These are phyloP conservation scores for Neurospora sublineolata DNA, from an alignment of 495 filamentous ascomycete genomes.

Conservation along the genomic window DNA sequence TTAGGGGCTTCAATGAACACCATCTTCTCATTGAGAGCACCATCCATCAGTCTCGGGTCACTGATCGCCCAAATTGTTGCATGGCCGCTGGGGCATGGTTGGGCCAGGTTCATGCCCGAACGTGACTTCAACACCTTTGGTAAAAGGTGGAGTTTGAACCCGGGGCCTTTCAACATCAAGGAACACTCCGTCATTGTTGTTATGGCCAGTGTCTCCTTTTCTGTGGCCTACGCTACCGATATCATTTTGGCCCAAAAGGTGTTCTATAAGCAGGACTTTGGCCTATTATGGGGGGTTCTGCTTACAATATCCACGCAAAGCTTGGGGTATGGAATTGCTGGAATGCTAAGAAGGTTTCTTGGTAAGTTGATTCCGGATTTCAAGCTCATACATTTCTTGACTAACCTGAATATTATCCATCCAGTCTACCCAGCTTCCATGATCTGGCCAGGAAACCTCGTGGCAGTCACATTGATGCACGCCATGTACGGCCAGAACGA, in stretches of 20 bases:
- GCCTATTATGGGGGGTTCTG: conserved; percentile 57
- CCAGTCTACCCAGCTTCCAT: conserved; percentile 53
- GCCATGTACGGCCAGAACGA: conserved; percentile 55
- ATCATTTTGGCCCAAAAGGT: conserved; percentile 52
- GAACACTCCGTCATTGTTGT: conserved; percentile 69
- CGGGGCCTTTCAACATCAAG: conserved; percentile 70
- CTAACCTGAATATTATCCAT: background rate
- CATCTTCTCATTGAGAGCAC: conserved; percentile 57
- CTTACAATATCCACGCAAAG: conserved; percentile 60
- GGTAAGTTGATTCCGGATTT: conserved; percentile 17
- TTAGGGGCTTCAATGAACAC: conserved; percentile 59
- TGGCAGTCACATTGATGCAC: conserved; percentile 54
- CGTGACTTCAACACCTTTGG: conserved; percentile 45
- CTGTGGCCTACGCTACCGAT: conserved; percentile 58
- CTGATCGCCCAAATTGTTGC: conserved; percentile 61
- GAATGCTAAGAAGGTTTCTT: conserved; percentile 43
- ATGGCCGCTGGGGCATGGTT: conserved; percentile 54
- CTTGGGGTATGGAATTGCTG: conserved; percentile 64
- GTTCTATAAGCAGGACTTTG: conserved; percentile 58
- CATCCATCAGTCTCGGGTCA: conserved; percentile 52
- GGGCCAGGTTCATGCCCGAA: conserved; percentile 37
- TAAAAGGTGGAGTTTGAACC: conserved; percentile 46
- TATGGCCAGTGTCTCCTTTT: conserved; percentile 52
- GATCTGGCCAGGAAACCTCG: conserved; percentile 63
- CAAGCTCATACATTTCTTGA: background rate